Evolutionary conservation across 2,329 filamentous ascomycete species (phyloP).

Genomic region (Ascochyta viciae-villosae): DNA sequence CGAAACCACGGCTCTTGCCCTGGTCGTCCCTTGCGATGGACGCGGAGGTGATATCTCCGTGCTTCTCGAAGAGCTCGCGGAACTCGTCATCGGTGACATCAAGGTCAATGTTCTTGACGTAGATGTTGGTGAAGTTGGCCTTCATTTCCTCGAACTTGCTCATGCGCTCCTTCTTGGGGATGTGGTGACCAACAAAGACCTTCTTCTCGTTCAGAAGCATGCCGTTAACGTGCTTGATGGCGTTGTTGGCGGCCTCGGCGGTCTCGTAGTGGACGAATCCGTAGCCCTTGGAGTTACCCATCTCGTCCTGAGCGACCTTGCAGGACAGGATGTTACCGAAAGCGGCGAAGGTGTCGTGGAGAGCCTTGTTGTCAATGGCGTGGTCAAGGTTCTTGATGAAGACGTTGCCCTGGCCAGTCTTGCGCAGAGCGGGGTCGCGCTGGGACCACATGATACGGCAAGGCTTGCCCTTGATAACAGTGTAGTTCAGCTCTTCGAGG

Average conservation of each 20-base stretch:
- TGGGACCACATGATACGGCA: slow-evolving; percentile 99
- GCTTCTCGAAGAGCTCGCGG: slow-evolving; percentile 89
- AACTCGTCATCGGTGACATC: slow-evolving; percentile 94
- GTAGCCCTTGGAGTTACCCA: slow-evolving; percentile 96
- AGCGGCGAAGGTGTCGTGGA: slow-evolving; percentile 97
- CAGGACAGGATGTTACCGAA: slow-evolving; percentile 99
- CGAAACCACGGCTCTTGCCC: slow-evolving; percentile 93
- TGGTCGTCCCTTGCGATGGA: slow-evolving; percentile 89
- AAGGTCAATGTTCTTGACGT: slow-evolving; percentile 94
- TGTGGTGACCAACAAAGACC: slow-evolving; percentile 98
- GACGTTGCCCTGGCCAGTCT: slow-evolving; percentile 98
- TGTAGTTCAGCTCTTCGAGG: slow-evolving; percentile 99
- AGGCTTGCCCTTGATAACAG: slow-evolving; percentile 95
- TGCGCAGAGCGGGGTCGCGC: slow-evolving; percentile 97
- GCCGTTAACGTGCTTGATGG: slow-evolving; percentile 99
- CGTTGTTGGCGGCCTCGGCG: slow-evolving; percentile 92
- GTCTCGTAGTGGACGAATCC: slow-evolving; percentile 99
- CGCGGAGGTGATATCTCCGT: slow-evolving; percentile 92
- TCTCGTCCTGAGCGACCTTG: slow-evolving; percentile 99
- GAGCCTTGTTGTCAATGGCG: slow-evolving; percentile 99
- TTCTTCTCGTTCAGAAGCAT: slow-evolving; percentile 99
- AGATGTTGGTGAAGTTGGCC: slow-evolving; percentile 99
- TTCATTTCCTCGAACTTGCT: slow-evolving; percentile 99
- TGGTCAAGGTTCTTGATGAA: slow-evolving; percentile 99
- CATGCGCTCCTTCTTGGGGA: slow-evolving; percentile 99